Base-by-base conservation (phyloP, 768 basidiomycete species). In the Suillus cothurnatus region DNA sequence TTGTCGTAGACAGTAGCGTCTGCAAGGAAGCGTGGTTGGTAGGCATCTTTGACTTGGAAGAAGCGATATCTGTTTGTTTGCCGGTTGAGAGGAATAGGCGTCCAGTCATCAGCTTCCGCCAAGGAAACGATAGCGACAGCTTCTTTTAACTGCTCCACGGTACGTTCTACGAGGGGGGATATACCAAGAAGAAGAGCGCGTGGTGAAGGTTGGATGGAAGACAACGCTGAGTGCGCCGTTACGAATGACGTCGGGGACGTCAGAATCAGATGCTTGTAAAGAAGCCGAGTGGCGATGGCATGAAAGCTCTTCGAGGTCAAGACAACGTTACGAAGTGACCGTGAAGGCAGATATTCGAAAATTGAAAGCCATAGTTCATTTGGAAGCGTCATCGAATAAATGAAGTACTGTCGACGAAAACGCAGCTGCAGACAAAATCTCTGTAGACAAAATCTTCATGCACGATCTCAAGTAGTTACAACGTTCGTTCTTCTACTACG, bases 331-430 rank as follows among this genome's bases (percentile, higher is more conserved):
- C 74, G 71, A 57, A 81, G 68, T 68, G 79, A 77, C n/a, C 41
- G 49, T 0, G 77, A 71, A 0, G 65, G 56, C 38, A 81, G 67
- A 8, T 72, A 68, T 41, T 78, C 79, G 50, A 81, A 81, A 36
- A 81, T 74, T 61, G 67, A 66, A 68, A 80, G 69, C 80, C 80
- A 81, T 1, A 81, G 70, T 47, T 81, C 80, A 49, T 72, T 74
- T 2, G 80, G 80, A 36, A 81, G 65, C 19, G 23, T 38, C 23
- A 28, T 28, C 26, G 49, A 4, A 26, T 26, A 17, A 7, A 49
- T 4, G 23, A 49, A n/a, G n/a, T n/a, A n/a, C 47, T 23, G 23
- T 49, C 12, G 49, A 26, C 6, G 14, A 15, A 26, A 7, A 17
- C 7, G 26, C 49, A 50, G 49, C 23, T 50, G 15, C 23, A 49